Evolutionary conservation across 768 basidiomycete species (phyloP), one percentile per base, ranked within the genome.

Genomic region (Kwoniella europaea): DNA sequence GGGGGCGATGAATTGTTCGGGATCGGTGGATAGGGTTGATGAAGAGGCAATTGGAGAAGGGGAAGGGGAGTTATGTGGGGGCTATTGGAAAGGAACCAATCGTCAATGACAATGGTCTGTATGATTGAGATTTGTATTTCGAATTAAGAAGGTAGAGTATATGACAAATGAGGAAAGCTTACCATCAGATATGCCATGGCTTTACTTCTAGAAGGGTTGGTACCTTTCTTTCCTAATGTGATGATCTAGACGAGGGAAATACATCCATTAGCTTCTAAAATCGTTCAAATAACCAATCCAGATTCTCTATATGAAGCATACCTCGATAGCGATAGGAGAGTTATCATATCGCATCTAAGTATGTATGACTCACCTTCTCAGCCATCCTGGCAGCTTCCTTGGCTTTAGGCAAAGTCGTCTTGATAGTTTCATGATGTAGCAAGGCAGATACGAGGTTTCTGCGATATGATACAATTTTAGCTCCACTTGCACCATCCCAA

Each of bases 371-470:
- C 68, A 91, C 94, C 90, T 96, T 95, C 81, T 99, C 96, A 16
- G 94, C 95, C 63, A 98, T 85, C 75, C 93, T 88, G 15, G 93
- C 93, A 4, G 94, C 86, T 77, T 97, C 94, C 82, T 91, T 91
- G 2, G 97, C 97, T 84, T 98, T 98, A 42, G 96, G 91, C 16
- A 98, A 85, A 0, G 97, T 99, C 6, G 97, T 98, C 83, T 92
- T 91, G 81, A 99, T 93, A 81, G 93, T 92, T 79, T 97, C 93
- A 84, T 98, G 94, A 80, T 98, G 90, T 67, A 99, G 88, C 43
- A 98, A 87, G 4, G 94, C 94, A 27, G 94, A 92, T 72, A 99
- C 95, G 63, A 99, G 86, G 84, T 98, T 98, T 71, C 94, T 96
- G 27, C 44, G 22, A 29, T 29, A 10, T 10, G 44, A 27, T n/a